Evolutionary conservation across 768 basidiomycete genomes (phyloP).

Genomic region (Multifurca ochricompacta): DNA sequence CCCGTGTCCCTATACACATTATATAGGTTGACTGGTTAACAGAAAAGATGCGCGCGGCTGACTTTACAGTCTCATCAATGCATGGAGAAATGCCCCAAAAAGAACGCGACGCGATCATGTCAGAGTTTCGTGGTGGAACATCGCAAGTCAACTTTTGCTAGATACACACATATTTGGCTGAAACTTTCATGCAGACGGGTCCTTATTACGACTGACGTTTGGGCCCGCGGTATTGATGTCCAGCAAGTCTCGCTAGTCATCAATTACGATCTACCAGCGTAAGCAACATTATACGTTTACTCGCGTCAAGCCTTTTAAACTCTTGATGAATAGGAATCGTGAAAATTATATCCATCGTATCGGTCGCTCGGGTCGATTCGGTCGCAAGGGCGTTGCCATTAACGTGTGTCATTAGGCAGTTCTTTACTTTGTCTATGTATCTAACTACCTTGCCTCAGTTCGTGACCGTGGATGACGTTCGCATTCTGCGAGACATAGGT

Average conservation of each 20-base stretch:
- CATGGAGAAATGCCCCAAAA: conserved; percentile 96
- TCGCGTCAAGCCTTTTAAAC: background rate
- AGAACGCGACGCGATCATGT: conserved; percentile 94
- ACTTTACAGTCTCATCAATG: conserved; percentile 96
- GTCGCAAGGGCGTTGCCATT: conserved; percentile 98
- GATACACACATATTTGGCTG: background rate
- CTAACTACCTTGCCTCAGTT: conserved; percentile 41
- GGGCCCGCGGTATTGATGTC: conserved; percentile 98
- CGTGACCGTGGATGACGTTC: conserved; percentile 92
- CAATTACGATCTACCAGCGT: conserved; percentile 94
- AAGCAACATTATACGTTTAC: conserved; percentile 29
- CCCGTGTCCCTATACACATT: background rate
- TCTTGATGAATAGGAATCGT: conserved; percentile 63
- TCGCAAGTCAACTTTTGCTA: conserved; percentile 47
- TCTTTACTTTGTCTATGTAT: background rate
- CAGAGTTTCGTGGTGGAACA: conserved; percentile 88
- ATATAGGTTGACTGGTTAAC: conserved; percentile 92
- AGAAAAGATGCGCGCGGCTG: conserved; percentile 98
- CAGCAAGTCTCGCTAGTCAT: conserved; percentile 97
- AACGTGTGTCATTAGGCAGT: conserved; percentile 53
- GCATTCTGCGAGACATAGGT: conserved; percentile 96
- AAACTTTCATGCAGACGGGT: conserved; percentile 53
- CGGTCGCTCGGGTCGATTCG: conserved; percentile 97
- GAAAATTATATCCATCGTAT: conserved; percentile 99
- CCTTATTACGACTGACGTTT: conserved; percentile 92